These are phyloP conservation scores for Talaromyces islandicus DNA, from an alignment of 2,329 filamentous ascomycete genomes.

Conservation along the genomic window DNA sequence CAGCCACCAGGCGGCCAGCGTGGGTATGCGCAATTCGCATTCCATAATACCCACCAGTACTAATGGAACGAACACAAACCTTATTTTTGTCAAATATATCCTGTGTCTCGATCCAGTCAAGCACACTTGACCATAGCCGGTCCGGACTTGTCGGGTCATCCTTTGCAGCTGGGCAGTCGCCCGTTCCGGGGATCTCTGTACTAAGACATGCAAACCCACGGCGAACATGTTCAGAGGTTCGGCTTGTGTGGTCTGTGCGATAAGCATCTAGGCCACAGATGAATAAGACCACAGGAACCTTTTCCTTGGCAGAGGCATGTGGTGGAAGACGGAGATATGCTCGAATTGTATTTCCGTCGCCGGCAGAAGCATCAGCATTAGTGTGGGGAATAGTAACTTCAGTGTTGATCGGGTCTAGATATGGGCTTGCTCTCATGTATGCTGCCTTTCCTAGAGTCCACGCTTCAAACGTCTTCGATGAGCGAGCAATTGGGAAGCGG, in stretches of 20 bases:
- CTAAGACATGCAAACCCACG: background rate
- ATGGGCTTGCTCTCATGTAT: background rate
- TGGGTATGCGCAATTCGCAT: background rate
- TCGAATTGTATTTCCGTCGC: background rate
- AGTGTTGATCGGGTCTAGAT: background rate
- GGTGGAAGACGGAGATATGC: background rate
- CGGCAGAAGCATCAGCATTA: background rate
- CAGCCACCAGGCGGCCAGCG: background rate
- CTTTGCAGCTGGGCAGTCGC: background rate
- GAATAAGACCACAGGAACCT: background rate
- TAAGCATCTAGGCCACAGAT: background rate
- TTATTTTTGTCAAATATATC: background rate
- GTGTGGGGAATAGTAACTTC: background rate
- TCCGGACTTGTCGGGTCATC: background rate
- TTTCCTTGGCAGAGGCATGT: background rate
- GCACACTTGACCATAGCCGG: background rate
- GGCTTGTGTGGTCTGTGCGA: background rate
- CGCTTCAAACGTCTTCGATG: background rate
- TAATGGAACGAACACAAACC: background rate
- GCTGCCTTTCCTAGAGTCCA: background rate
- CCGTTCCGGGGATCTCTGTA: background rate
- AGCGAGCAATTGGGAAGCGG: background rate
- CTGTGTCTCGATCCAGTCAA: background rate
- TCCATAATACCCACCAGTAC: background rate
- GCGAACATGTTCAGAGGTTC: background rate